Evolutionary conservation across 1,284 basidiomycete species (phyloP).

Genomic region (Xerocomus amazonicus): DNA sequence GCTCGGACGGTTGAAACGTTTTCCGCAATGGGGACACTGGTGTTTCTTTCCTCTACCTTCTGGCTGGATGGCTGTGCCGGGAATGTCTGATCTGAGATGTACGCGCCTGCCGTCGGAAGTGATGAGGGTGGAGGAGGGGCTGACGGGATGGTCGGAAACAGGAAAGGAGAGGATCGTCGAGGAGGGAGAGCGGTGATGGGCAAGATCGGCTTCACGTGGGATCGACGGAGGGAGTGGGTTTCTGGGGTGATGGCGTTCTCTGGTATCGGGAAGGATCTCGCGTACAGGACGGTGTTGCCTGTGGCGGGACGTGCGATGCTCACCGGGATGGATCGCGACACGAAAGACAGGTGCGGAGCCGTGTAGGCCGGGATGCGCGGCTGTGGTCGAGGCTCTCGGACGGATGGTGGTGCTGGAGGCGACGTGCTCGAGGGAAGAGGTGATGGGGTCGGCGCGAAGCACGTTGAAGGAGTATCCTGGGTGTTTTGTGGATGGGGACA

Average conservation of each 20-base stretch:
- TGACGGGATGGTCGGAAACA: too few relatives aligned
- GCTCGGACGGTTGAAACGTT: constrained; percentile 75
- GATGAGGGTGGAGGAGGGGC: too few relatives aligned
- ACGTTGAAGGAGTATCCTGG: constrained; percentile 39
- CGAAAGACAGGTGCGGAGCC: constrained; percentile 37
- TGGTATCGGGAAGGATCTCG: constrained; percentile 26
- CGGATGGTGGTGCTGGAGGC: constrained; percentile 40
- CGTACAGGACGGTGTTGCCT: constrained; percentile 18
- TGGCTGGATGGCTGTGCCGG: too few relatives aligned
- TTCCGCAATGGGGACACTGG: constrained; percentile 60
- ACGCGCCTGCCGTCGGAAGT: constrained; percentile 28
- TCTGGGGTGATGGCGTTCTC: too few relatives aligned
- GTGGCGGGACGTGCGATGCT: constrained; percentile 18
- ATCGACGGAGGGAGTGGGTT: constrained; percentile 27
- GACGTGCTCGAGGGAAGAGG: constrained; percentile 43
- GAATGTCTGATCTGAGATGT: too few relatives aligned
- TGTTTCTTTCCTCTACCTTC: constrained; percentile 48
- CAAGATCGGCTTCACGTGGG: constrained; percentile 31
- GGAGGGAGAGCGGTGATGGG: constrained; percentile 30
- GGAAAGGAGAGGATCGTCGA: constrained; percentile 35
- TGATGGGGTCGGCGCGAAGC: constrained; percentile 40
- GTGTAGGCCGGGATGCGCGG: constrained; percentile 29
- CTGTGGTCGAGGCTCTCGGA: constrained; percentile 24
- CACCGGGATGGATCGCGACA: constrained; percentile 29
- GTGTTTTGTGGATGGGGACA: too few relatives aligned